phyloP scores from a whole-genome alignment of 2,329 filamentous ascomycete species.

The Diaporthe helianthi region DNA sequence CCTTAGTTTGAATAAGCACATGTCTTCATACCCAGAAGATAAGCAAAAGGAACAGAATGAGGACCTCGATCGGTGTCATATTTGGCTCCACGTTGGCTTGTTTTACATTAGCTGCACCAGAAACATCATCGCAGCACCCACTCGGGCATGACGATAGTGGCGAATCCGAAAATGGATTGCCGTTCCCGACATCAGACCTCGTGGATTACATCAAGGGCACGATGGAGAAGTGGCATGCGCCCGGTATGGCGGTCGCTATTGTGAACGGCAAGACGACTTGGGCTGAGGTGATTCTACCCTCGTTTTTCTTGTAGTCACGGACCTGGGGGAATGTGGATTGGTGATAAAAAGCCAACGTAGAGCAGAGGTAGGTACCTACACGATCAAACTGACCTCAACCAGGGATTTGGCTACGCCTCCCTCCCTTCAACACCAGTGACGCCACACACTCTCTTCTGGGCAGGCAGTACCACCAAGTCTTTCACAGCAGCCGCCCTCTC shows the following conservation, averaged over 20 bases:
- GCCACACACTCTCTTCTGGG: conserved; percentile 60
- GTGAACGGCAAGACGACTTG: conserved; percentile 53
- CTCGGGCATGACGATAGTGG: background rate
- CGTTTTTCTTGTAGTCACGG: background rate
- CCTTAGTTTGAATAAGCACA: background rate
- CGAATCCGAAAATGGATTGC: background rate
- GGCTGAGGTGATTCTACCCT: conserved; percentile 44
- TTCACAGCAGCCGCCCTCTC: conserved; percentile 58
- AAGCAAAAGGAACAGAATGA: background rate
- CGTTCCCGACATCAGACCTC: conserved; percentile 1
- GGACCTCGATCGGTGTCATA: background rate
- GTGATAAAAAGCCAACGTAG: too few relatives aligned
- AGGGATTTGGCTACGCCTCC: conserved; percentile 50
- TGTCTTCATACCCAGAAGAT: background rate
- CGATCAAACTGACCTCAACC: conserved; percentile 29
- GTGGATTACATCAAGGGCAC: conserved; percentile 38
- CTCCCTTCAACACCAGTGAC: conserved; percentile 45
- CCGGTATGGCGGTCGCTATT: conserved; percentile 56
- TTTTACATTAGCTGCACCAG: background rate
- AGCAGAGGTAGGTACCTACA: too few relatives aligned
- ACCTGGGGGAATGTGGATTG: too few relatives aligned
- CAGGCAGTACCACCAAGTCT: conserved; percentile 64
- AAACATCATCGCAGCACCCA: background rate
- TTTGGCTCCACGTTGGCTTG: background rate
- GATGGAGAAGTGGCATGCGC: conserved; percentile 53